These are phyloP conservation scores for Teratosphaeria zuluensis DNA, from an alignment of 2,329 filamentous ascomycete genomes.

Conservation along the genomic window DNA sequence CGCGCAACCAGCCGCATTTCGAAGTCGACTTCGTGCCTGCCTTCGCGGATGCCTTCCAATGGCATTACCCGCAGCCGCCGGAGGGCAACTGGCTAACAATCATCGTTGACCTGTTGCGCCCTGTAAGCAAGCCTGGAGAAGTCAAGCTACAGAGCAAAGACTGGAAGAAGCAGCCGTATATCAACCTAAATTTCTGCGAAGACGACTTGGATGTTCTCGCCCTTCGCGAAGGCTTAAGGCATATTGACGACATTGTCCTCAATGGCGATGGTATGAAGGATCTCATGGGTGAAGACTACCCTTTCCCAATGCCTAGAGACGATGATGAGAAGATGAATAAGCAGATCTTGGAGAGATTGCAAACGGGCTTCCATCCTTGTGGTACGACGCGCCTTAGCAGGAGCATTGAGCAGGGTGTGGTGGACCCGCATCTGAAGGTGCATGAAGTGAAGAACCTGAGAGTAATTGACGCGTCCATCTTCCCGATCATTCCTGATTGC, in stretches of 20 bases:
- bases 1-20: neutral
- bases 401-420: slow-evolving; percentile 27
- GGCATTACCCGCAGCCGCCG: neutral
- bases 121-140: neutral
- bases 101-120: neutral
- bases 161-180: neutral
- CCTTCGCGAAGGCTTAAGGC: neutral
- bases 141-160: neutral
- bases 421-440: slow-evolving; percentile 21
- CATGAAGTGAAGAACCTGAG: slow-evolving; percentile 19
- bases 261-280: neutral
- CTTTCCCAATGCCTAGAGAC: slow-evolving; percentile 13
- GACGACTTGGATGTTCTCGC: neutral
- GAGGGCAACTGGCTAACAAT: neutral
- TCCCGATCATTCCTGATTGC: slow-evolving; percentile 23
- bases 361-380: slow-evolving; percentile 32
- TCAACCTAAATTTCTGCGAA: neutral
- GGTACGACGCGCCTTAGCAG: slow-evolving; percentile 17
- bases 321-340: slow-evolving; percentile 18
- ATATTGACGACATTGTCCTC: neutral
- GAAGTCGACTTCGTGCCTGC: neutral
- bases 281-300: neutral
- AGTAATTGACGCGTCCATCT: slow-evolving; percentile 28
- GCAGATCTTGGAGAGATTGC: slow-evolving; percentile 18
- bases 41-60: neutral